Evolutionary conservation across 2,329 filamentous ascomycete genomes (phyloP).

Genomic region (Penicillium sp.): DNA sequence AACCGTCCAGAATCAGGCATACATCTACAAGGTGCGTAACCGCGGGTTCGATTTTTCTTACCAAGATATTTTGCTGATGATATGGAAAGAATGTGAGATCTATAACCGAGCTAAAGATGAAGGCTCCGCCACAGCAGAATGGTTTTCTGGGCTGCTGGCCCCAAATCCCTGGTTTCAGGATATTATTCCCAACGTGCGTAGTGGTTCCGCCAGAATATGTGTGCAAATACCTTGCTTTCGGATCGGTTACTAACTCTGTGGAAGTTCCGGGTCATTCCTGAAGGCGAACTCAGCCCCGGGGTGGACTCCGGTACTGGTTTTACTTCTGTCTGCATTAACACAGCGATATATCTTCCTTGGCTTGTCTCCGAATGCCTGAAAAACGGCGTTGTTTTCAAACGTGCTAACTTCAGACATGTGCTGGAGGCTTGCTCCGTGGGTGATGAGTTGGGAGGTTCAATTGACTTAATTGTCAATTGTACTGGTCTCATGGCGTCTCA

Average conservation of each 20-base stretch:
- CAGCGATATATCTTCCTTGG: slow-evolving; percentile 82
- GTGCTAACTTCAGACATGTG: slow-evolving; percentile 67
- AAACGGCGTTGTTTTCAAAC: slow-evolving; percentile 68
- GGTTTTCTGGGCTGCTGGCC: slow-evolving; percentile 66
- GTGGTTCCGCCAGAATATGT: background rate
- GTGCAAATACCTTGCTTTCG: background rate
- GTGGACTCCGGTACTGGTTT: slow-evolving; percentile 72
- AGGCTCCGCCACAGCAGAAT: slow-evolving; percentile 52
- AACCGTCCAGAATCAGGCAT: slow-evolving; percentile 15
- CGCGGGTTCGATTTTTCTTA: too few species aligned
- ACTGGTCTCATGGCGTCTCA: slow-evolving; percentile 72
- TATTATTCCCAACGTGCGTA: slow-evolving; percentile 64
- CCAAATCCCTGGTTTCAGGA: slow-evolving; percentile 70
- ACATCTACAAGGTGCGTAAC: slow-evolving; percentile 14
- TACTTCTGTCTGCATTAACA: slow-evolving; percentile 86
- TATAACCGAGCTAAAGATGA: slow-evolving; percentile 66
- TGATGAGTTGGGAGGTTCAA: slow-evolving; percentile 31
- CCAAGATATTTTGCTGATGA: background rate
- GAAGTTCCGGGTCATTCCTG: slow-evolving; percentile 62
- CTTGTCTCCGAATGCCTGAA: slow-evolving; percentile 76
- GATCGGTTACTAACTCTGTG: background rate
- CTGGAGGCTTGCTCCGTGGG: slow-evolving; percentile 58
- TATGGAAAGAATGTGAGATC: slow-evolving; percentile 42
- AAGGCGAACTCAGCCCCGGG: slow-evolving; percentile 60
- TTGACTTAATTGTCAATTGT: slow-evolving; percentile 76